A percentile compares a stretch with the other conserved stretches of the same genome.
Evolutionary conservation across 495 filamentous ascomycete species (phyloP).

Genomic region (Penicillium ucsense): DNA sequence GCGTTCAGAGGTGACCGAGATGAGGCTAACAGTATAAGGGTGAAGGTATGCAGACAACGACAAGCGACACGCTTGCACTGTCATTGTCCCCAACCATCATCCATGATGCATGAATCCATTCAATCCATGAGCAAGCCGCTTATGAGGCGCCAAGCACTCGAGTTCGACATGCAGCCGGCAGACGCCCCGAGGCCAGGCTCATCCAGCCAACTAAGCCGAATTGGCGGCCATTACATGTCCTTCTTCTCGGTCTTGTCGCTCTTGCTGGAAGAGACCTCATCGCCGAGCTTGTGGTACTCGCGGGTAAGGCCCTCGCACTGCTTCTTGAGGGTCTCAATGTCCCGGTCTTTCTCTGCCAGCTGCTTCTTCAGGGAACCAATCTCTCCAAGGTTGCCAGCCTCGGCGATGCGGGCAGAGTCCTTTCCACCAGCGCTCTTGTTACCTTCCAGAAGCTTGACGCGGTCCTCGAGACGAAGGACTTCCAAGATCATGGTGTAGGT

Average conservation of each 20-base stretch:
- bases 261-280: constrained; percentile 56
- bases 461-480: constrained; percentile 84
- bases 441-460: constrained; percentile 75
- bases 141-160: not conserved
- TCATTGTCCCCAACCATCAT: too few species aligned
- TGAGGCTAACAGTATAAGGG: too few species aligned
- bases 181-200: too few species aligned
- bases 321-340: constrained; percentile 76
- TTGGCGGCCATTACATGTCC: constrained; percentile 42
- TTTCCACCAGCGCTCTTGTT: constrained; percentile 66
- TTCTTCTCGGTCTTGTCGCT: constrained; percentile 53
- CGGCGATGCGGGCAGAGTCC: constrained; percentile 49
- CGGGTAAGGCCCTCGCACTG: constrained; percentile 64
- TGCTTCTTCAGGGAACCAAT: constrained; percentile 63
- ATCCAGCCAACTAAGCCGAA: not conserved
- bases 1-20: too few species aligned
- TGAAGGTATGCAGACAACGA: too few species aligned
- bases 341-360: constrained; percentile 59
- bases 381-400: constrained; percentile 65
- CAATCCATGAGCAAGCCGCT: too few species aligned
- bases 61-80: too few species aligned
- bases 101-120: too few species aligned
- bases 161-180: not conserved
- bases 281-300: constrained; percentile 74
- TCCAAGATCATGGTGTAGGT: constrained; percentile 98